Conservation (phyloP, 805 yeast genomes). For the Phaffomyces thermotolerans region DNA sequence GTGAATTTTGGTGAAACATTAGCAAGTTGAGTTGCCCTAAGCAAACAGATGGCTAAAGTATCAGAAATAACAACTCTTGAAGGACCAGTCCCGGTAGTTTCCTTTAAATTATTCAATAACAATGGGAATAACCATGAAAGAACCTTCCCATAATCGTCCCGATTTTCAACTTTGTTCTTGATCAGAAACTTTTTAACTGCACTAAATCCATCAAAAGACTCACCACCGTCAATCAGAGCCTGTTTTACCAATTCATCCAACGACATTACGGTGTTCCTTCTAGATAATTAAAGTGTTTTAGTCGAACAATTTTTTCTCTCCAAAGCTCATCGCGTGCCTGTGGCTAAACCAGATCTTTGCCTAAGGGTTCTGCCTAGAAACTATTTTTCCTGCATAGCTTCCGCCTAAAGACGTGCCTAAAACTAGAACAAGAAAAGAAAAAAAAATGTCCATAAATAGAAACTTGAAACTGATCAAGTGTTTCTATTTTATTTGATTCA, state of each 20-base stretch:
- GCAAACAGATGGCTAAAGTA: constrained; percentile 56
- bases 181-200: constrained; percentile 9
- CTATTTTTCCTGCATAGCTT: not conserved
- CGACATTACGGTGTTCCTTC: not conserved
- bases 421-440: not conserved
- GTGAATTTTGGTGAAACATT: constrained; percentile 10
- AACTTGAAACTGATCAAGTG: not conserved
- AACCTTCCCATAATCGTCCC: constrained; percentile 8
- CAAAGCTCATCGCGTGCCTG: not conserved
- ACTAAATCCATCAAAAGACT: not conserved
- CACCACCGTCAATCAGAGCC: not conserved
- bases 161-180: constrained; percentile 11
- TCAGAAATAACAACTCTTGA: constrained; percentile 46
- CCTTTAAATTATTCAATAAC: constrained; percentile 27
- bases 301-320: not conserved
- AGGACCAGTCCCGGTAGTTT: constrained; percentile 28
- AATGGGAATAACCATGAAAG: constrained; percentile 19
- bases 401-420: not conserved
- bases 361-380: not conserved
- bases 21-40: constrained; percentile 42
- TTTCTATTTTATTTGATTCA: too few relatives aligned
- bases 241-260: not conserved
- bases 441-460: not conserved
- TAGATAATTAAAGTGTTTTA: not conserved
- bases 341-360: not conserved